Evolutionary conservation across 306 rosid genomes (phyloP).

Genomic region (Erythrophleum fordii): DNA sequence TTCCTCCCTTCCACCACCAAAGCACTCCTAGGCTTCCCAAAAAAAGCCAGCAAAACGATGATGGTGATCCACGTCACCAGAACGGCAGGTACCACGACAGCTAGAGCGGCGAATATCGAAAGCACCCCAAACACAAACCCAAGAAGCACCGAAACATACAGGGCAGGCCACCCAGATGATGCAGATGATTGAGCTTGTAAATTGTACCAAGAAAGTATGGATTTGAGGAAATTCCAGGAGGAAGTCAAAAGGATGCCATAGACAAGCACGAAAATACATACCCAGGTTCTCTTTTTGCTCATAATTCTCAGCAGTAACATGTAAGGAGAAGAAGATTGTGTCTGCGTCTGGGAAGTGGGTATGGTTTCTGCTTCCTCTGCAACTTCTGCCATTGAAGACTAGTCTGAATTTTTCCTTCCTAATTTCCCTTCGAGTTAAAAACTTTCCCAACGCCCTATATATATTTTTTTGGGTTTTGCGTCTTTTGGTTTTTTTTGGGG

Average conservation of each 20-base stretch:
- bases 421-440: not conserved
- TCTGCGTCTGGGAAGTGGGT: conserved; percentile 26
- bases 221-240: conserved; percentile 62
- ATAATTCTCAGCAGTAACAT: conserved; percentile 41
- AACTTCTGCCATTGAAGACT: conserved; percentile 34
- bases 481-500: conserved; percentile 5
- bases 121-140: conserved; percentile 71
- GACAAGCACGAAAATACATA: conserved; percentile 53
- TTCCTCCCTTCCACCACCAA: conserved; percentile 81
- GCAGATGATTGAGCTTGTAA: conserved; percentile 40
- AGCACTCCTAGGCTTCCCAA: conserved; percentile 65
- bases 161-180: conserved; percentile 67
- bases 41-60: conserved; percentile 73
- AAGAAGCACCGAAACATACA: conserved; percentile 71
- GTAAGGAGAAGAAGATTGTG: conserved; percentile 35
- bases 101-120: conserved; percentile 75
- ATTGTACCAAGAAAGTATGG: conserved; percentile 63
- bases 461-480: not conserved
- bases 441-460: not conserved
- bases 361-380: conserved; percentile 36
- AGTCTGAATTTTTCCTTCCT: not conserved
- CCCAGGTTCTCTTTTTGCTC: conserved; percentile 80
- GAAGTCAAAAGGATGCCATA: conserved; percentile 51
- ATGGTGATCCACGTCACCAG: conserved; percentile 76
- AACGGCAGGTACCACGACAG: conserved; percentile 67